phyloP scores from a whole-genome alignment of 257 asterid genomes.

The Solanum etuberosum region DNA sequence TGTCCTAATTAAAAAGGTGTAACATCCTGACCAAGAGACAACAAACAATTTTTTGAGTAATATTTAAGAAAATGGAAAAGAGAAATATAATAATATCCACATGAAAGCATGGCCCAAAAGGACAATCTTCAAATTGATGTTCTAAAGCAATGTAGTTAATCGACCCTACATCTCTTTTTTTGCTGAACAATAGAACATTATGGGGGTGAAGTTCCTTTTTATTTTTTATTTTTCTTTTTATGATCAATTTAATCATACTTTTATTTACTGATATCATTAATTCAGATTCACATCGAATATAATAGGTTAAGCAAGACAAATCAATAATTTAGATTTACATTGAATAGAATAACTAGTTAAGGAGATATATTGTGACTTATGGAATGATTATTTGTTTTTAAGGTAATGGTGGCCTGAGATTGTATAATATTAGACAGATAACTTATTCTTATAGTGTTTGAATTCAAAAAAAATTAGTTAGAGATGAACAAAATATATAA shows the following conservation, averaged over 20 bases:
- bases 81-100: background rate
- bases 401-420: no score
- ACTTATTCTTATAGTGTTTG: no score
- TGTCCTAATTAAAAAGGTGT: background rate
- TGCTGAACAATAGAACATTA: background rate
- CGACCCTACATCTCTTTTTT: background rate
- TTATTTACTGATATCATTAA: background rate
- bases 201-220: background rate
- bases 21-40: background rate
- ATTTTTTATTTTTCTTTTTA: background rate
- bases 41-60: background rate
- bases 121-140: background rate
- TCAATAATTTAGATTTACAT: background rate
- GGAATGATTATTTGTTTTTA: background rate
- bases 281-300: background rate
- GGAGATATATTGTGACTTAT: background rate
- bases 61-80: background rate
- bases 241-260: background rate
- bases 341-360: background rate
- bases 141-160: background rate
- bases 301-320: no score
- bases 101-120: background rate
- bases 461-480: no score
- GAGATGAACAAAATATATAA: no score
- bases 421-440: no score